phyloP scores from a whole-genome alignment of 805 yeast species.

The Yamadazyma philogaea region DNA sequence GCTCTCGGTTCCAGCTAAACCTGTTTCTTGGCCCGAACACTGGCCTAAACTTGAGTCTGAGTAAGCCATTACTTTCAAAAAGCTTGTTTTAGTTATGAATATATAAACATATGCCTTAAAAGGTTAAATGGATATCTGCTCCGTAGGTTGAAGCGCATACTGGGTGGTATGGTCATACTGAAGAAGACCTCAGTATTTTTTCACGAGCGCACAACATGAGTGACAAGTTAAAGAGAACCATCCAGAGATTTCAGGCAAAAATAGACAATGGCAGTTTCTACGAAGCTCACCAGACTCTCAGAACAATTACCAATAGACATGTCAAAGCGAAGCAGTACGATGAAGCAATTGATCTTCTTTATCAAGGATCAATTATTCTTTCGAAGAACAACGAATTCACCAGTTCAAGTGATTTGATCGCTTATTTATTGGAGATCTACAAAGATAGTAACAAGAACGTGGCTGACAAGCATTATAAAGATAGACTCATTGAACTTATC shows the following conservation, averaged over 20 bases:
- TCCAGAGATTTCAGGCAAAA: conserved; percentile 64
- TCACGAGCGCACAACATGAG: conserved; percentile 5
- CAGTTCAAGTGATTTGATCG: conserved; percentile 73
- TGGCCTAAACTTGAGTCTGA: not conserved
- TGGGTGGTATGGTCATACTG: too few species aligned
- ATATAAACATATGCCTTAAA: too few species aligned
- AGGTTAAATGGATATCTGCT: too few species aligned
- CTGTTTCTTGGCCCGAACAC: conserved; percentile 5
- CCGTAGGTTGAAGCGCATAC: too few species aligned
- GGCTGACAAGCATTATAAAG: conserved; percentile 37
- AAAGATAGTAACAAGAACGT: conserved; percentile 46
- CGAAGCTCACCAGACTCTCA: conserved; percentile 93
- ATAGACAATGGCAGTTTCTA: conserved; percentile 75
- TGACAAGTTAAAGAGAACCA: conserved; percentile 52
- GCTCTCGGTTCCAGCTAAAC: conserved; percentile 12
- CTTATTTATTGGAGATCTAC: conserved; percentile 70
- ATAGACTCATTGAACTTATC: conserved; percentile 47
- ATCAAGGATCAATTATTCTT: conserved; percentile 67
- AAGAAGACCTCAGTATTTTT: not conserved
- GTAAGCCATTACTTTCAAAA: too few species aligned
- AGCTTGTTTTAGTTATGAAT: too few species aligned
- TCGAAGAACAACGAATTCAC: conserved; percentile 71
- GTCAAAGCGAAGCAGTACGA: conserved; percentile 62
- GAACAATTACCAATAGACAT: conserved; percentile 86
- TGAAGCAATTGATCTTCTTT: conserved; percentile 72